Conservation (phyloP, 2,329 filamentous ascomycete species). For the Fusarium camptoceras region DNA sequence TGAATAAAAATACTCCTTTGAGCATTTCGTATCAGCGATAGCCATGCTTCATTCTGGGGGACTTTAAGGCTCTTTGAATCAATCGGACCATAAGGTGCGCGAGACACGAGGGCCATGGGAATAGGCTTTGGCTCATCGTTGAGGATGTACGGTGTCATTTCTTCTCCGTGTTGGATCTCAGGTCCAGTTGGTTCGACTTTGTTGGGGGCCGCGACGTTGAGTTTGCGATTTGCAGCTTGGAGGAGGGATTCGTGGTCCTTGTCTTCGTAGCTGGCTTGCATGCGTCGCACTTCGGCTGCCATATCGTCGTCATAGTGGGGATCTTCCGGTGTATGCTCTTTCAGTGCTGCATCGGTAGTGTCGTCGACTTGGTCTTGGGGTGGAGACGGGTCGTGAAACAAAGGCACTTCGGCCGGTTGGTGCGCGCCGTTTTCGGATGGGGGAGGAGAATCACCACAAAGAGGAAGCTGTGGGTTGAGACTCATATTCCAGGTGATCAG, state of each 20-base stretch:
- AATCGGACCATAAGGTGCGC: constrained; percentile 73
- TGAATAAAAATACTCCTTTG: constrained; percentile 77
- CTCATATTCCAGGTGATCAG: constrained; percentile 77
- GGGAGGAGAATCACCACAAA: background rate
- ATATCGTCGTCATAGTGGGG: constrained; percentile 74
- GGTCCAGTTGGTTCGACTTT: constrained; percentile 65
- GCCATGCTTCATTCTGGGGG: constrained; percentile 81
- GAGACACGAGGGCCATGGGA: constrained; percentile 78
- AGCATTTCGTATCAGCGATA: constrained; percentile 76
- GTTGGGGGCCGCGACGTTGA: constrained; percentile 71
- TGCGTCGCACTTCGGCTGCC: constrained; percentile 68
- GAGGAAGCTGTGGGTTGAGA: constrained; percentile 50
- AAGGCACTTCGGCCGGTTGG: background rate
- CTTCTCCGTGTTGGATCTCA: constrained; percentile 61
- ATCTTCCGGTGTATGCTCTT: constrained; percentile 68
- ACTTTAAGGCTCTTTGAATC: constrained; percentile 70
- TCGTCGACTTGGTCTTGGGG: background rate
- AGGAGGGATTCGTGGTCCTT: constrained; percentile 64
- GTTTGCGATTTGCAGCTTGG: constrained; percentile 70
- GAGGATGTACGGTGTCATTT: constrained; percentile 74
- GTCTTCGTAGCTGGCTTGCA: constrained; percentile 68
- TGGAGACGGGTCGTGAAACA: background rate
- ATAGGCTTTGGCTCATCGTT: constrained; percentile 62
- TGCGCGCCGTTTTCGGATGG: constrained; percentile 4
- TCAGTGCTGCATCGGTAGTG: constrained; percentile 47